Base-by-base conservation (phyloP, 2,329 filamentous ascomycete genomes). In the Aspergillus ochraceus region DNA sequence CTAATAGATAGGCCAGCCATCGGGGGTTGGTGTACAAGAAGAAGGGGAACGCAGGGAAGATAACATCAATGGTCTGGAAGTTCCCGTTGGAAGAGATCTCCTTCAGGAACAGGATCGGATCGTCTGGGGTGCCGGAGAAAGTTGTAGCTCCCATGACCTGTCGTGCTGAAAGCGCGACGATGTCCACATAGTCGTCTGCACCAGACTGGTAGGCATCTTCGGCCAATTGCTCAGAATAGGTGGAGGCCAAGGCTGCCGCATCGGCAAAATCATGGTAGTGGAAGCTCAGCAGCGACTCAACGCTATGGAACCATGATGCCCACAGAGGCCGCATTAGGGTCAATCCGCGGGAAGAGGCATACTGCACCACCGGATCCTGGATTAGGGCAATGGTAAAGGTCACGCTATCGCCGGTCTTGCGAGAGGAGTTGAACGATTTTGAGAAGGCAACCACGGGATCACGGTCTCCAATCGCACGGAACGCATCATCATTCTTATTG, bases 51-150 rank as follows among this genome's bases (percentile, higher is more conserved):
- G 90, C 84, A 0, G 91, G 91, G 79, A 92, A 95, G 67, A 96
- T 94, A 58, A 96, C 90, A 77, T 94, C 90, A 11, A 95, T 89
- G 0, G 91, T 95, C 71, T 95, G 91, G 74, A 88, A 88, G 69
- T 96, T 94, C 4, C 91, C 91, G 67, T 94, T 90, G 2, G 89
- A 92, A 1, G 90, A 92, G 58, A 95, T 94, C 73, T 95, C 91
- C 71, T 95, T 95, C 61, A 94, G 77, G 76, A 95, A 95, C 22
- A 95, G 74, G 47, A 94, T 83, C 0, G 90, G 89, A 62, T 86
- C 82, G 3, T 91, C 84, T 3, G 85, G 84, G 20, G 90, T 90
- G 49, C 90, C 86, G 6, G 89, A 85, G 70, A 92, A 90, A 64
- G 88, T 88, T 2, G 89, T 91, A 1, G 89, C 91, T 6, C 91